Conservation (phyloP, 2,329 filamentous ascomycete species). For the Pyrenochaeta sp. region DNA sequence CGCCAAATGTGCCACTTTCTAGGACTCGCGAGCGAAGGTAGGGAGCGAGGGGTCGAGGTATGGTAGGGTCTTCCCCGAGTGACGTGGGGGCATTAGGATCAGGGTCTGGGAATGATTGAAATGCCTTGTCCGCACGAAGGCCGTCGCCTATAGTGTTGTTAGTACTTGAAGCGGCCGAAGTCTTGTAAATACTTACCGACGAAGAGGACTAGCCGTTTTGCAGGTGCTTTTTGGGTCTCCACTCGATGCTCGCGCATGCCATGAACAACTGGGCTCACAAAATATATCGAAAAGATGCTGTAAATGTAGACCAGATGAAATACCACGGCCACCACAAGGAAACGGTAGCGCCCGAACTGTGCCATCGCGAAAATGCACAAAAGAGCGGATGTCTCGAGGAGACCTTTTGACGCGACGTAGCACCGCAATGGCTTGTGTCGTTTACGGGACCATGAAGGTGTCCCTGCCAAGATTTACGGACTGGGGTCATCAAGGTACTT, state of each 20-base stretch:
- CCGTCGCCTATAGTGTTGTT: constrained; percentile 72
- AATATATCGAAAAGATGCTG: constrained; percentile 95
- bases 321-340: constrained; percentile 85
- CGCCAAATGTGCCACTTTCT: constrained; percentile 91
- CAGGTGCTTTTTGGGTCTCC: constrained; percentile 77
- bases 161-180: constrained; percentile 6
- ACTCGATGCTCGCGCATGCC: constrained; percentile 87
- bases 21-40: constrained; percentile 90
- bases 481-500: constrained; percentile 5
- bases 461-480: constrained; percentile 25
- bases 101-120: constrained; percentile 90
- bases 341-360: constrained; percentile 75
- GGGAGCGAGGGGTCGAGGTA: constrained; percentile 82
- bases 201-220: constrained; percentile 89
- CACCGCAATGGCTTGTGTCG: constrained; percentile 40
- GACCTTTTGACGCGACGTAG: constrained; percentile 29
- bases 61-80: constrained; percentile 67
- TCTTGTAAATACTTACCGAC: constrained; percentile 70
- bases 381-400: constrained; percentile 37
- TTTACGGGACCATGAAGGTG: constrained; percentile 25
- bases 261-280: constrained; percentile 95
- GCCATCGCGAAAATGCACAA: constrained; percentile 50
- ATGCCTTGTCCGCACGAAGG: constrained; percentile 95
- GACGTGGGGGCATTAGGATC: constrained; percentile 67
- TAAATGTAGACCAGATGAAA: constrained; percentile 95